Base-by-base conservation (phyloP, 768 basidiomycete genomes). In the Xerocomus brunneocitrinus region DNA sequence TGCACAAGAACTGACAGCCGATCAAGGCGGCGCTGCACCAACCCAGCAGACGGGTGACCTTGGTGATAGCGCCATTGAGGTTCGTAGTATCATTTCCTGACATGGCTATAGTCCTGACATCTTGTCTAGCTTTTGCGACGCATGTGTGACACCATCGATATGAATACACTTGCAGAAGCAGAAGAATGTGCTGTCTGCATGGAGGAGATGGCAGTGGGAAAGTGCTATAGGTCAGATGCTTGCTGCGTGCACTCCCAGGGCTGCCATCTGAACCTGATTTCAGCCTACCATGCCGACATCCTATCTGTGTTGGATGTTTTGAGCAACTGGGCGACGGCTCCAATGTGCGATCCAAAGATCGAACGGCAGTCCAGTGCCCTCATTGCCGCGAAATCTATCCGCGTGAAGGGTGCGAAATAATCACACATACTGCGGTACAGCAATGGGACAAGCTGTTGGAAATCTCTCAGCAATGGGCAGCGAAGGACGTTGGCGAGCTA, bases 181-280 rank as follows among this genome's bases (percentile, higher is more conserved):
- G 63, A 64, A 45, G 58, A 58, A 50, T 65, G 58, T 28, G 56
- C 54, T 25, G 19, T 66, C 25, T 66, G 61, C 38, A 52, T 62
- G 50, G 54, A 63, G 8, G 44, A 34, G 3, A 65, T 60, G 61
- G 10, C 6, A 28, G 50, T 49, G 25, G 43, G 5, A 40, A 60
- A 63, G 19, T 63, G 56, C 9, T 57, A 65, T 27, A 57, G 63
- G 63, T 63, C 41, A 53, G 54, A 22, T 40, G n/a, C 49, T 32
- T 35, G 14, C 30, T 35, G 14, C 25, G 2, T 25, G 19, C 25
- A 14, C 12, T 25, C 22, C 28, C 28, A 27, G 39, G 14, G 14
- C 22, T 45, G 30, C 31, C 12, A n/a, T 46, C 54, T 53, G 36
- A 56, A 43, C 27, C 16, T 30, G 19, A 24, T 25, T n/a, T 25